phyloP scores from a whole-genome alignment of 73 alveolate genomes.

The Chromera velia region DNA sequence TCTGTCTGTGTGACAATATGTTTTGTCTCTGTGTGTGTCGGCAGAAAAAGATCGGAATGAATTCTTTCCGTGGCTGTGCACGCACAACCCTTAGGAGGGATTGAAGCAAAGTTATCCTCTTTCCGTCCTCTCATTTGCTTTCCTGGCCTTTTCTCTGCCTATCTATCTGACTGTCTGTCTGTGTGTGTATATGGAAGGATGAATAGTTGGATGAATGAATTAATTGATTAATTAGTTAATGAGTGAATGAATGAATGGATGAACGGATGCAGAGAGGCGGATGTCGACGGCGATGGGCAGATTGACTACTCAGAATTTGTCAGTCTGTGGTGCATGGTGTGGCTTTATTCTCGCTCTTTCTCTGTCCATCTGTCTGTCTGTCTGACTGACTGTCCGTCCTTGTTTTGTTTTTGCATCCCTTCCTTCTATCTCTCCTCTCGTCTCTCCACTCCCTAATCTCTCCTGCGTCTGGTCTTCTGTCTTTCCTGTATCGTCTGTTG shows the following conservation, averaged over 20 bases:
- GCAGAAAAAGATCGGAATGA: too few relatives aligned
- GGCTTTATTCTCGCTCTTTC: neutral
- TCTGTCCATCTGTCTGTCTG: neutral
- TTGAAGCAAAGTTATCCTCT: too few relatives aligned
- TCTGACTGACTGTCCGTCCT: neutral
- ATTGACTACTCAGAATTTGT: conserved; percentile 58
- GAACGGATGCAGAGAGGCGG: conserved; percentile 7
- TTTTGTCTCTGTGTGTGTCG: too few relatives aligned
- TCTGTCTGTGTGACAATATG: too few relatives aligned
- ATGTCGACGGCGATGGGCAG: conserved; percentile 49
- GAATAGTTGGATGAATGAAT: conserved; percentile 22
- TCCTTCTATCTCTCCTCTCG: neutral
- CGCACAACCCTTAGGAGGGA: too few relatives aligned
- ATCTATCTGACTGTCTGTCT: too few relatives aligned
- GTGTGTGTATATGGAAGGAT: too few relatives aligned
- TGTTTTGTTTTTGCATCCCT: neutral
- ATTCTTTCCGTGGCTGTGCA: too few relatives aligned
- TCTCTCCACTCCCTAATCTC: neutral
- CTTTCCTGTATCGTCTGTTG: too few relatives aligned
- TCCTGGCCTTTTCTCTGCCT: too few relatives aligned
- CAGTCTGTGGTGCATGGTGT: neutral
- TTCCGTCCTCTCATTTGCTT: too few relatives aligned
- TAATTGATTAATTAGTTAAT: neutral
- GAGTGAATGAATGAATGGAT: neutral
- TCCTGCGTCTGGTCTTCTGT: too few relatives aligned